Conservation (phyloP, 2,329 filamentous ascomycete species). For the Cladosporium sp. region DNA sequence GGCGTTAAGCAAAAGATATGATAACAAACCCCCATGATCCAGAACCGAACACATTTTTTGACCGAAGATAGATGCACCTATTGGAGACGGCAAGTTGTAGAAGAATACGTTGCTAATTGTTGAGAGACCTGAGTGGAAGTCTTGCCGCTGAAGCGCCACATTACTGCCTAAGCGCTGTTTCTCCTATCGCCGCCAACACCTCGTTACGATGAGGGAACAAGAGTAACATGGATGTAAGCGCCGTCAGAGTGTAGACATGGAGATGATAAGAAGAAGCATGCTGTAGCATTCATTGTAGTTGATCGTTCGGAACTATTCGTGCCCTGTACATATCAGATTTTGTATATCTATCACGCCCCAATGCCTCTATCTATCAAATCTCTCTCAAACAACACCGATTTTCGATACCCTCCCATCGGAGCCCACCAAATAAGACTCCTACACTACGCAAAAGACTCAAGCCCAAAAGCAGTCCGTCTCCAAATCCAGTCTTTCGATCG, state of each 20-base stretch:
- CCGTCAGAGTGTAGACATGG: neutral
- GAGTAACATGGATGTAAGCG: neutral
- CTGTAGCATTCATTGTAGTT: no score
- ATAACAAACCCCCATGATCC: no score
- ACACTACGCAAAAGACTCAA: neutral
- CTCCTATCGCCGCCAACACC: neutral
- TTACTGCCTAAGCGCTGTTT: neutral
- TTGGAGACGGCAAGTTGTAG: no score
- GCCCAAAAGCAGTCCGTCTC: neutral
- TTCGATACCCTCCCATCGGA: neutral
- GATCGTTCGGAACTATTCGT: no score
- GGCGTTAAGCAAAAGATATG: no score
- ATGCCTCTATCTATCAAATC: neutral
- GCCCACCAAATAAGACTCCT: neutral
- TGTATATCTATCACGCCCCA: no score
- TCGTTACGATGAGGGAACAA: no score
- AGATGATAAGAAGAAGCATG: no score
- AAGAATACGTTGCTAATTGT: no score
- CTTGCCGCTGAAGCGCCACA: neutral
- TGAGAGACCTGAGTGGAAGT: neutral
- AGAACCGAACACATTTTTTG: no score
- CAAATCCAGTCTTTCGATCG: neutral
- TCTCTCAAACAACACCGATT: neutral
- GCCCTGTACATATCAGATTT: neutral
- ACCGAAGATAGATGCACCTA: no score